A percentile compares a stretch with the other conserved stretches of the same genome.
Conservation (phyloP, 371 early-diverging fungal species). For the Mortierella sp. region DNA sequence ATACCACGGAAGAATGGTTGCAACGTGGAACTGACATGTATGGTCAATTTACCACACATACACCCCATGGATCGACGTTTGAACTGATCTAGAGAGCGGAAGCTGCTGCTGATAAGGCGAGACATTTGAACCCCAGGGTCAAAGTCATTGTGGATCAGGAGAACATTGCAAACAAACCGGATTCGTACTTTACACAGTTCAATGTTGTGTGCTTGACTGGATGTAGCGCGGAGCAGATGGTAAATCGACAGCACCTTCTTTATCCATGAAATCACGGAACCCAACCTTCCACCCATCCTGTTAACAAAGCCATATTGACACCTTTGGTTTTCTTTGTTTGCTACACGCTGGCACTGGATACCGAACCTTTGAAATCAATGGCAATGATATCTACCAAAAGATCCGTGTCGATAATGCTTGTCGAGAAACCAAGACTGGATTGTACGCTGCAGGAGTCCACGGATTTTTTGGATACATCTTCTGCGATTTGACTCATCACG, state of each 20-base stretch:
- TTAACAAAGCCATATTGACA: neutral
- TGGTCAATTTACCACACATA: too few relatives aligned
- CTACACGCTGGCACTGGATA: too few relatives aligned
- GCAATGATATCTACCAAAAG: too few relatives aligned
- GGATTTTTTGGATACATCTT: slow-evolving; percentile 89
- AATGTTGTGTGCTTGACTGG: slow-evolving; percentile 75
- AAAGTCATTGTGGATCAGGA: slow-evolving; percentile 63
- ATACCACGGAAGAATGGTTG: too few relatives aligned
- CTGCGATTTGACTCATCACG: slow-evolving; percentile 77
- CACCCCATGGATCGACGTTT: too few relatives aligned
- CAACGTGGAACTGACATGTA: too few relatives aligned
- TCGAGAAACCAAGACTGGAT: slow-evolving; percentile 61
- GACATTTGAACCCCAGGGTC: slow-evolving; percentile 82
- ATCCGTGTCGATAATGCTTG: slow-evolving; percentile 67
- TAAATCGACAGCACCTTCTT: too few relatives aligned
- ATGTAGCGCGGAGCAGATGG: slow-evolving; percentile 42
- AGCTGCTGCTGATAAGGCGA: slow-evolving; percentile 67
- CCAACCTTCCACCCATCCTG: too few relatives aligned
- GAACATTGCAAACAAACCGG: slow-evolving; percentile 57
- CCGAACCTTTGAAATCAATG: too few relatives aligned
- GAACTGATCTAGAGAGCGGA: slow-evolving; percentile 78
- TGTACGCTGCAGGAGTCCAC: slow-evolving; percentile 75
- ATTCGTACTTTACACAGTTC: slow-evolving; percentile 67
- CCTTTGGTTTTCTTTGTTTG: neutral
- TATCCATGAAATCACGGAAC: too few relatives aligned